A percentile compares a stretch with the other conserved stretches of the same genome.
Evolutionary conservation across 2,329 filamentous ascomycete species (phyloP).

Genomic region (Botrytis deweyae): DNA sequence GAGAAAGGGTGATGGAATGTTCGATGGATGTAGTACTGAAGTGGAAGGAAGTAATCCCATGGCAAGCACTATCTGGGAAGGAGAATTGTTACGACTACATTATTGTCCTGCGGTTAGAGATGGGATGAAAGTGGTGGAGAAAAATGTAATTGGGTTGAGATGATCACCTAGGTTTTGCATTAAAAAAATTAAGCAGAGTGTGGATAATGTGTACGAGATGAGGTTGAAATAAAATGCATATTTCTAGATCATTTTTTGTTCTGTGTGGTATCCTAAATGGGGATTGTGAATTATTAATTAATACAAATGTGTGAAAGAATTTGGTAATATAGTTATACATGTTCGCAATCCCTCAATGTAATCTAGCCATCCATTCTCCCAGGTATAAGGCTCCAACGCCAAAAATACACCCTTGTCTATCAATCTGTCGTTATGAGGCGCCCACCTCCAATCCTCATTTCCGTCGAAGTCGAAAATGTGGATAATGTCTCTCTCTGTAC

Average conservation of each 20-base stretch:
- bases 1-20: constrained; percentile 84
- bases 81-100: constrained; percentile 79
- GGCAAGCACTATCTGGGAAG: constrained; percentile 89
- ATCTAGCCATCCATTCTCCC: not conserved
- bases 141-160: constrained; percentile 45
- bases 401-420: not conserved
- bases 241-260: not conserved
- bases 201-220: not conserved
- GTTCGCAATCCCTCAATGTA: not conserved
- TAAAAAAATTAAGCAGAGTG: not conserved
- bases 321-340: not conserved
- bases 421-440: not conserved
- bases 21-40: constrained; percentile 68
- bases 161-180: constrained; percentile 21
- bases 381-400: not conserved
- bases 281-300: not conserved
- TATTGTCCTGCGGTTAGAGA: constrained; percentile 85
- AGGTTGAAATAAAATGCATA: constrained; percentile 10
- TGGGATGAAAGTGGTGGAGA: constrained; percentile 67
- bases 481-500: not conserved
- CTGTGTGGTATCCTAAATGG: too few species aligned
- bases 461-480: not conserved
- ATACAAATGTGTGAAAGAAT: not conserved
- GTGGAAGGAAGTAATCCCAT: constrained; percentile 89
- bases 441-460: not conserved